Base-by-base conservation (phyloP, 768 basidiomycete genomes). In the Hygrophorus russula region DNA sequence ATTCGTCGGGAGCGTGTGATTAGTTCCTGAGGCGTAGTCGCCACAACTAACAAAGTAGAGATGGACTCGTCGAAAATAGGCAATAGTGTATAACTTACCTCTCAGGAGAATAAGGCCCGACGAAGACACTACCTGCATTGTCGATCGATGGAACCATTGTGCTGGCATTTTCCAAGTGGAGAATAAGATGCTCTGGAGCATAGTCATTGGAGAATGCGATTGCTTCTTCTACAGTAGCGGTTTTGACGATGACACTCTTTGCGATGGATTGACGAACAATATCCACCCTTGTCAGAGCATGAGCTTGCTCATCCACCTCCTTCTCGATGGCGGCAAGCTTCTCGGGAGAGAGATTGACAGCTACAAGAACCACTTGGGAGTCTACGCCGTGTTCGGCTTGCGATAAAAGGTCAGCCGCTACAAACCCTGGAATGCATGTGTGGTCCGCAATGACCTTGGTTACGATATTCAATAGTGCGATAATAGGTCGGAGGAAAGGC, bases 371-470 rank as follows among this genome's bases (percentile, higher is more conserved):
- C 38, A 98, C 96, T 61, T 99, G 96, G 7, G 96, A 98, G 62
- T 99, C 96, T 14, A 91, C 76, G 35, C 96, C 96, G 59, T 99
- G 96, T 60, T 99, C 96, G 5, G 94, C 96, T 65, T 99, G 96
- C 2, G 92, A 96, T 17, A 99, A 74, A 12, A 99, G 76, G 58
- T 99, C 96, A 4, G 96, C 93, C 8, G 96, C 96, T 35, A 98
- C 90, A 49, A 93, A 94, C 2, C 82, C 78, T 1, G 93, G 81
- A 53, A 84, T 79, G 50, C 81, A 80, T 4, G 88, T 82, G 45
- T 80, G 64, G 60, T 99, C 96, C 19, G 92, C 91, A 47, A 99
- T 88, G 45, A 98, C 92, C 94, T 97, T 51, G 0, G 20, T 9
- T 27, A n/a, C 15, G 13, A 30, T 27, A 48, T 42, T 39, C 31